These are phyloP conservation scores for Leccinum disarticulatum DNA, from an alignment of 768 basidiomycete species.

Conservation along the genomic window DNA sequence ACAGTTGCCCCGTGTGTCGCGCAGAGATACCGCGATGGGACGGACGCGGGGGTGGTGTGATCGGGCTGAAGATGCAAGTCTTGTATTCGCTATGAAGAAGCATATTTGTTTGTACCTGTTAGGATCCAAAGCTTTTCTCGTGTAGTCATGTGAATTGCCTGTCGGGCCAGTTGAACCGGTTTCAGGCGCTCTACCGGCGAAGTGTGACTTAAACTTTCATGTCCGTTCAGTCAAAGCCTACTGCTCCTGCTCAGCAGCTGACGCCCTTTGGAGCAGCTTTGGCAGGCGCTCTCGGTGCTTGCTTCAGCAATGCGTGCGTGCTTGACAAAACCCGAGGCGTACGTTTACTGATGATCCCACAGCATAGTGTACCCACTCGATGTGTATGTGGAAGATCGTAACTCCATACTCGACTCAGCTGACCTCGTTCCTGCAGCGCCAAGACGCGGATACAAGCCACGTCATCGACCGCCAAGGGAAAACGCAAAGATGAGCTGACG, in stretches of 20 bases:
- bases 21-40: conserved; percentile 69
- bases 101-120: conserved; percentile 22
- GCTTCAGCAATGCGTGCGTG: conserved; percentile 89
- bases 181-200: neutral
- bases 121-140: conserved; percentile 11
- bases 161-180: neutral
- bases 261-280: conserved; percentile 89
- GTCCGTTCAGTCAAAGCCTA: conserved; percentile 44
- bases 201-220: conserved; percentile 21
- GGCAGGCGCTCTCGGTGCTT: conserved; percentile 90
- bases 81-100: conserved; percentile 25
- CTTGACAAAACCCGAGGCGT: neutral
- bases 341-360: neutral
- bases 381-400: conserved; percentile 56
- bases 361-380: conserved; percentile 95
- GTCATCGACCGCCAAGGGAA: conserved; percentile 52
- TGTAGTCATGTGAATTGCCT: conserved; percentile 14
- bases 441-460: conserved; percentile 95
- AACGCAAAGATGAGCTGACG: conserved; percentile 48
- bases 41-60: conserved; percentile 65
- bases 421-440: conserved; percentile 49
- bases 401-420: neutral
- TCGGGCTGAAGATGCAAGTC: conserved; percentile 51
- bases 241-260: conserved; percentile 60
- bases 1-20: conserved; percentile 70